Evolutionary conservation across 148 eudicot species (phyloP).

Genomic region (Diospyros lotus): DNA sequence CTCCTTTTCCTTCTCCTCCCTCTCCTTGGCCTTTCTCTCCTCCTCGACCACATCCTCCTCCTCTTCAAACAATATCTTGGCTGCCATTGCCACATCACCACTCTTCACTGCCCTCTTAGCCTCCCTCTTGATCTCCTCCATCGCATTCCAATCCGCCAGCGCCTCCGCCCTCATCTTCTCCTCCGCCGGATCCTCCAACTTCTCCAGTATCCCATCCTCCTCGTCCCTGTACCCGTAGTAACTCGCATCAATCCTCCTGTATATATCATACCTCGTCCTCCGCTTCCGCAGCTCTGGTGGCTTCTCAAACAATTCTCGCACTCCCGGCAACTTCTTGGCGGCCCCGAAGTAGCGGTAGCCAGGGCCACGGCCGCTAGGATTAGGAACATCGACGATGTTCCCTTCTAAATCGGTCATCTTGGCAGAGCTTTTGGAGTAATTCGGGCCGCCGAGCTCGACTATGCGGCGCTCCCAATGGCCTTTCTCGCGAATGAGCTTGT

Average conservation of each 20-base stretch:
- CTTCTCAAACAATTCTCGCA: constrained; percentile 80
- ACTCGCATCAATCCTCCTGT: constrained; percentile 80
- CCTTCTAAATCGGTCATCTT: constrained; percentile 97
- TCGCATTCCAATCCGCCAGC: constrained; percentile 60
- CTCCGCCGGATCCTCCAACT: constrained; percentile 74
- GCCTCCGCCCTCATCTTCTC: constrained; percentile 66
- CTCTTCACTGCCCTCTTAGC: constrained; percentile 80
- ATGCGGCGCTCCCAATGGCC: constrained; percentile 83
- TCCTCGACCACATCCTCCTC: constrained; percentile 89
- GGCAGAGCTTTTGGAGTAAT: constrained; percentile 55
- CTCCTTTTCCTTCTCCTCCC: constrained; percentile 44
- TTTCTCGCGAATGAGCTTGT: constrained; percentile 70
- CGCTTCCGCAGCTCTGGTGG: constrained; percentile 86
- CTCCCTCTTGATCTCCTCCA: constrained; percentile 88
- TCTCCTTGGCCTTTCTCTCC: constrained; percentile 39
- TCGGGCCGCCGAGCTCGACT: constrained; percentile 81
- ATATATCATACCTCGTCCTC: constrained; percentile 85
- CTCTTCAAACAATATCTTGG: constrained; percentile 58
- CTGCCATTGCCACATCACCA: constrained; percentile 63
- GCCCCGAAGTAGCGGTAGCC: constrained; percentile 95
- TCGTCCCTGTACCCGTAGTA: constrained; percentile 92
- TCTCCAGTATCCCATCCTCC: constrained; percentile 80
- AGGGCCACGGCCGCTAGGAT: constrained; percentile 89
- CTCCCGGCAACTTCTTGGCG: constrained; percentile 89
- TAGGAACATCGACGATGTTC: constrained; percentile 86